Evolutionary conservation across 208 protist species (phyloP).

Genomic region (Acanthamoeba triangularis): DNA sequence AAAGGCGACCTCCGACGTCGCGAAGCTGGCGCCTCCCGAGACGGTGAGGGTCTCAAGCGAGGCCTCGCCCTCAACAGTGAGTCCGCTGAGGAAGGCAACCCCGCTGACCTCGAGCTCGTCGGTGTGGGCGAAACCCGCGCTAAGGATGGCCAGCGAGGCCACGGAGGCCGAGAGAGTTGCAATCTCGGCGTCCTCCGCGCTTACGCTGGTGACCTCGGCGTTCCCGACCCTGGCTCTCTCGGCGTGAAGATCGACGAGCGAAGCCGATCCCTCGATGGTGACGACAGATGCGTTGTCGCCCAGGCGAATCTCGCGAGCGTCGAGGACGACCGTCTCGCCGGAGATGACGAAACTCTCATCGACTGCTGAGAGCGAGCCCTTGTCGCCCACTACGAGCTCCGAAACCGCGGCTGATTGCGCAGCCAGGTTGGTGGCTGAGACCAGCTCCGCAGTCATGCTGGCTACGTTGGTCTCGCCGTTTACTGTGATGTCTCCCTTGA

Average conservation of each 20-base stretch:
- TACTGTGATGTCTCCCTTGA: neutral
- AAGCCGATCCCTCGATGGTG: neutral
- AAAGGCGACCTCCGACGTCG: conserved; percentile 4
- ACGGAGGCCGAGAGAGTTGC: neutral
- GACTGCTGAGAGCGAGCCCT: neutral
- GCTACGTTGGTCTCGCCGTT: neutral
- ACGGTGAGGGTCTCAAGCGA: neutral
- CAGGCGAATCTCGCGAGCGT: neutral
- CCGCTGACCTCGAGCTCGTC: neutral
- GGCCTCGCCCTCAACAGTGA: neutral
- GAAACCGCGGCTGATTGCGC: neutral
- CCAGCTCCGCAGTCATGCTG: neutral
- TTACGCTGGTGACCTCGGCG: neutral
- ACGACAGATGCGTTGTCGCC: neutral
- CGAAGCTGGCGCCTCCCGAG: neutral
- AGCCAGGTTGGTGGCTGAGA: neutral
- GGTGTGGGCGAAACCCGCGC: neutral
- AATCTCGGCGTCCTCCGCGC: neutral
- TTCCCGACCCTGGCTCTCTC: neutral
- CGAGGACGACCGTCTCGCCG: neutral
- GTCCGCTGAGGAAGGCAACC: neutral
- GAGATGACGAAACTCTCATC: neutral
- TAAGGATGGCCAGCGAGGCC: neutral
- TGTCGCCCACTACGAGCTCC: neutral
- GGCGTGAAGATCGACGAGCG: neutral